These are phyloP conservation scores for Dacryopinax spathularia DNA, from an alignment of 768 basidiomycete genomes.

Conservation along the genomic window DNA sequence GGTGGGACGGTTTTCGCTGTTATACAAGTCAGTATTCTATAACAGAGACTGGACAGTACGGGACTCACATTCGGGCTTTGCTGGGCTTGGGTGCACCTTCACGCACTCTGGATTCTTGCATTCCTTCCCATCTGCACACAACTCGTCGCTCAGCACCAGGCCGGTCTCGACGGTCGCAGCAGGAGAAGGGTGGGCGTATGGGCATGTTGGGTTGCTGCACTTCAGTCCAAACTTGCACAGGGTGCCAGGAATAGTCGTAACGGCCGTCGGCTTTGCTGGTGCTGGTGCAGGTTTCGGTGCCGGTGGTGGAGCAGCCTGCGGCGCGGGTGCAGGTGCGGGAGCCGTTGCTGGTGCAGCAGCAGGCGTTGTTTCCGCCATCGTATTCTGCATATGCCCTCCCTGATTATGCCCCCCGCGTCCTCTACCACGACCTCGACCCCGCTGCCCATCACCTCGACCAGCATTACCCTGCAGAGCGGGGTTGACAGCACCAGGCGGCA, in stretches of 20 bases:
- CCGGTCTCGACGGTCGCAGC: conserved; percentile 91
- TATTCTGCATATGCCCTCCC: conserved; percentile 19
- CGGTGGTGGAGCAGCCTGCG: conserved; percentile 13
- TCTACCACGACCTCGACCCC: conserved; percentile 17
- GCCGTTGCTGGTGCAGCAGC: conserved; percentile 13
- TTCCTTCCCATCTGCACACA: conserved; percentile 75
- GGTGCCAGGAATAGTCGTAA: conserved; percentile 27
- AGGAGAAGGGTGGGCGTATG: conserved; percentile 92
- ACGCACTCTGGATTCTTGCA: conserved; percentile 92
- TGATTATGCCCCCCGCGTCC: conserved; percentile 22
- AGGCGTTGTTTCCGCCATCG: conserved; percentile 14
- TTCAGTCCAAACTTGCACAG: conserved; percentile 88
- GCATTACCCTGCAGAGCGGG: background rate
- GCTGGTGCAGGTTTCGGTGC: conserved; percentile 15
- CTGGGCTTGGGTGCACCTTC: conserved; percentile 81
- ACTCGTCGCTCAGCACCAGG: conserved; percentile 83
- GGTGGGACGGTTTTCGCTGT: conserved; percentile 6
- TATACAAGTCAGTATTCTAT: background rate
- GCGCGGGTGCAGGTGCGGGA: conserved; percentile 9
- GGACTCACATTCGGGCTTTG: conserved; percentile 37
- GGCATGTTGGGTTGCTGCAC: conserved; percentile 79
- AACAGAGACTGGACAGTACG: conserved; percentile 1
- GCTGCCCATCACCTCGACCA: conserved; percentile 28
- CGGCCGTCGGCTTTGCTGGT: conserved; percentile 13
- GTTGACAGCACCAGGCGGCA: background rate